A percentile compares a stretch with the other conserved stretches of the same genome.
Conservation (phyloP, 1,284 basidiomycete species). For the Caloboletus firmus region DNA sequence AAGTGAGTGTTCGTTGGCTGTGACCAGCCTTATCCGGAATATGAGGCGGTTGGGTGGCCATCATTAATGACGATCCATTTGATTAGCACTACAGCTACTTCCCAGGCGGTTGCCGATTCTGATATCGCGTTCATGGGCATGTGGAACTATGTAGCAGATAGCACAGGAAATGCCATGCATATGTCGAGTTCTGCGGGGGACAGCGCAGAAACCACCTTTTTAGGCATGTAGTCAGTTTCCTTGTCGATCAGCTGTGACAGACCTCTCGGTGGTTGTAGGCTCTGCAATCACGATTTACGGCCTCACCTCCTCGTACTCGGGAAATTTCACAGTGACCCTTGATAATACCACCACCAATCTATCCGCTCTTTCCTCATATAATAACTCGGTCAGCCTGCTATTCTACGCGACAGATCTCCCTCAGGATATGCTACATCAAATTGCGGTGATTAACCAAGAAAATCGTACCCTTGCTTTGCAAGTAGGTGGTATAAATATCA, state of each 20-base stretch:
- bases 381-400: slow-evolving; percentile 49
- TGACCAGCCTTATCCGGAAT: slow-evolving; percentile 3
- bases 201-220: slow-evolving; percentile 44
- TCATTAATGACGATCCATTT: slow-evolving; percentile 24
- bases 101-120: slow-evolving; percentile 40
- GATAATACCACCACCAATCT: slow-evolving; percentile 48
- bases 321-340: slow-evolving; percentile 58
- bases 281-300: slow-evolving; percentile 59
- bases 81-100: slow-evolving; percentile 40
- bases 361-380: slow-evolving; percentile 46
- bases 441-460: slow-evolving; percentile 58
- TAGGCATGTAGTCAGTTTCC: slow-evolving; percentile 38
- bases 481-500: slow-evolving; percentile 42
- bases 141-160: slow-evolving; percentile 45
- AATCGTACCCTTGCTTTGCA: slow-evolving; percentile 45
- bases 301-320: slow-evolving; percentile 50
- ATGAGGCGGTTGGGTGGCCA: slow-evolving; percentile 3
- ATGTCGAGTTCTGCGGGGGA: slow-evolving; percentile 51
- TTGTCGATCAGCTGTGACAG: slow-evolving; percentile 16
- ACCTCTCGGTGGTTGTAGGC: slow-evolving; percentile 39
- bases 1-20: slow-evolving; percentile 31
- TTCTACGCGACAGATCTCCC: slow-evolving; percentile 65
- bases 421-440: slow-evolving; percentile 44
- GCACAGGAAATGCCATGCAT: slow-evolving; percentile 38
- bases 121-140: slow-evolving; percentile 48